phyloP scores from a whole-genome alignment of 2,329 filamentous ascomycete genomes.

The Cladorrhinum sp. region DNA sequence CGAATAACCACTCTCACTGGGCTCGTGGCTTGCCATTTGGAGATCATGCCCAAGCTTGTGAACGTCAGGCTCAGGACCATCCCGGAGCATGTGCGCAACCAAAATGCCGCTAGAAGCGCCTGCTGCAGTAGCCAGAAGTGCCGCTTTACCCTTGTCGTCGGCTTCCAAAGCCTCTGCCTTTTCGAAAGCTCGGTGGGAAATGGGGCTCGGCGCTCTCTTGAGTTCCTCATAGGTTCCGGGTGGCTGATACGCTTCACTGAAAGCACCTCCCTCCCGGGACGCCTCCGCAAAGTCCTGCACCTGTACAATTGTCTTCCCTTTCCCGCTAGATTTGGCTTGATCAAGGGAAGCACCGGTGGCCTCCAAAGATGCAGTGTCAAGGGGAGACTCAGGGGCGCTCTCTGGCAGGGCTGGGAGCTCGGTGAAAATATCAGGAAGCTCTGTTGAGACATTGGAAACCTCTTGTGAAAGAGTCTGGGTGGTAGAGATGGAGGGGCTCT shows the following conservation, averaged over 20 bases:
- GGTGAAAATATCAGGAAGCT: not conserved
- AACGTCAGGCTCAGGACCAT: constrained; percentile 10
- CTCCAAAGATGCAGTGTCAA: not conserved
- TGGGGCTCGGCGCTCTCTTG: constrained; percentile 14
- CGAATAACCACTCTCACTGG: constrained; percentile 20
- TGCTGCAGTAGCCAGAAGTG: constrained; percentile 7
- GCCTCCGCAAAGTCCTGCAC: constrained; percentile 13
- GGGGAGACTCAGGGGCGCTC: constrained; percentile 2
- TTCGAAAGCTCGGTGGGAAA: not conserved
- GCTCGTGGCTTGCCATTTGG: constrained; percentile 6
- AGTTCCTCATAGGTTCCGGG: constrained; percentile 19
- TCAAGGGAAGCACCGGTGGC: not conserved
- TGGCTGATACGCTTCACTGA: not conserved
- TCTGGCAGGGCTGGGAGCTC: not conserved
- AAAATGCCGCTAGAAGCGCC: constrained; percentile 17
- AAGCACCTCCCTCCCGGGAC: not conserved
- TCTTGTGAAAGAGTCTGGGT: not conserved
- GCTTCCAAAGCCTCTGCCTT: constrained; percentile 15
- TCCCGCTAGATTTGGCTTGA: not conserved
- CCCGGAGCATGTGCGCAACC: constrained; percentile 20
- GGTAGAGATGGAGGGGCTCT: not conserved
- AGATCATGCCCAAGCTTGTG: constrained; percentile 10
- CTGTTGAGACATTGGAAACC: not conserved
- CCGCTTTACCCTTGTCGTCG: constrained; percentile 8
- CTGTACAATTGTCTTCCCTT: constrained; percentile 8